These are phyloP conservation scores for Pholiota adiposa DNA, from an alignment of 1,284 basidiomycete genomes.

Conservation along the genomic window DNA sequence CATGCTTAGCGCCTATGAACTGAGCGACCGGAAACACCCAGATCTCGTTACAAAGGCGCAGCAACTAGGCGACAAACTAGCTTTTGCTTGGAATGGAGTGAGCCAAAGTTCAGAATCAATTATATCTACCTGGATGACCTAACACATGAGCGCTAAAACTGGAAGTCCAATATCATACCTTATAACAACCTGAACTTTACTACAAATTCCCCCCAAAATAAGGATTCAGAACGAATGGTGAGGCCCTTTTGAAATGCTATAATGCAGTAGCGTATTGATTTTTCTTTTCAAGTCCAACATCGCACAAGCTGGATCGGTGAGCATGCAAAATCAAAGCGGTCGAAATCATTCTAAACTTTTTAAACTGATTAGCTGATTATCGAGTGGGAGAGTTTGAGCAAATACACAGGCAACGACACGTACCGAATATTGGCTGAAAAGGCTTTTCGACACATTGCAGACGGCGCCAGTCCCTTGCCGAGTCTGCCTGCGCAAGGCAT, in stretches of 20 bases:
- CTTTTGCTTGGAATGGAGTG: constrained; percentile 60
- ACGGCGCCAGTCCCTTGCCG: constrained; percentile 19
- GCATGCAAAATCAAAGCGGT: constrained; percentile 20
- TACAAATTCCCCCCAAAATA: constrained; percentile 43
- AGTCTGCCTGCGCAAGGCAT: constrained; percentile 64
- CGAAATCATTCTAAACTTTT: not conserved
- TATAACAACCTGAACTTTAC: constrained; percentile 58
- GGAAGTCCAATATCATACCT: constrained; percentile 54
- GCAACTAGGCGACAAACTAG: constrained; percentile 73
- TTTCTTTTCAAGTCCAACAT: constrained; percentile 54
- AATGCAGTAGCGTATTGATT: not conserved
- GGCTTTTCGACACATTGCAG: constrained; percentile 52
- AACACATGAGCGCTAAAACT: not conserved
- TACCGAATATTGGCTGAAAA: constrained; percentile 59
- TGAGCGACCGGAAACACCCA: constrained; percentile 62
- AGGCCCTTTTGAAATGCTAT: too few species aligned
- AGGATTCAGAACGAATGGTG: not conserved
- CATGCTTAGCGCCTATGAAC: constrained; percentile 81
- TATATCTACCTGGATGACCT: too few species aligned
- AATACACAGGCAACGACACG: constrained; percentile 61
- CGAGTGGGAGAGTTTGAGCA: constrained; percentile 47
- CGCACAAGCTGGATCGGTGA: constrained; percentile 72
- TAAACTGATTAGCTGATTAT: constrained; percentile 35
- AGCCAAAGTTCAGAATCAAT: constrained; percentile 20
- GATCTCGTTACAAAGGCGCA: constrained; percentile 66